Evolutionary conservation across 2,329 filamentous ascomycete species (phyloP).

Genomic region (Penicillium sp.): DNA sequence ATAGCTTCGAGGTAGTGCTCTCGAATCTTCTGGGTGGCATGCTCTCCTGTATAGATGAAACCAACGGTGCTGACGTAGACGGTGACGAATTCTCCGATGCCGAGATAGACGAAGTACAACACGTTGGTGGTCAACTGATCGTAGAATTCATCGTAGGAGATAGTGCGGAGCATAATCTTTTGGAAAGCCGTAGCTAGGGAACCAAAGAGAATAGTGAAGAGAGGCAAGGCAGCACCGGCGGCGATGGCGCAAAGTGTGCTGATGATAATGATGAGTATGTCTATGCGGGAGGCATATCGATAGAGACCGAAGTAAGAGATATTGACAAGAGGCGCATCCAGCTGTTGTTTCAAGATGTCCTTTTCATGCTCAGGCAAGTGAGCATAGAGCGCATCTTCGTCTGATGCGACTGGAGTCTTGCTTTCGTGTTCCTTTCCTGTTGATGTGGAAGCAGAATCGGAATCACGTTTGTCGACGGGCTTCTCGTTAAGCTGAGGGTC

Average conservation of each 20-base stretch:
- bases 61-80: constrained; percentile 79
- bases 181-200: constrained; percentile 71
- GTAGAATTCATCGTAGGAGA: constrained; percentile 57
- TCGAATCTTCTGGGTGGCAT: constrained; percentile 74
- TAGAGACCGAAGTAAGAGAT: constrained; percentile 65
- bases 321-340: constrained; percentile 62
- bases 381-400: constrained; percentile 53
- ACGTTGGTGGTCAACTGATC: constrained; percentile 61
- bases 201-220: constrained; percentile 79
- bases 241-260: constrained; percentile 64
- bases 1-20: constrained; percentile 81
- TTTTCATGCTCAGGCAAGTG: constrained; percentile 66
- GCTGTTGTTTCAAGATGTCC: constrained; percentile 65
- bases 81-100: constrained; percentile 73
- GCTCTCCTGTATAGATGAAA: constrained; percentile 84
- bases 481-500: constrained; percentile 14
- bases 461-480: constrained; percentile 4
- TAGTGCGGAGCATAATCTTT: constrained; percentile 53
- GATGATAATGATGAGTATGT: constrained; percentile 62
- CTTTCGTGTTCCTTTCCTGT: constrained; percentile 31
- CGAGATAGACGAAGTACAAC: constrained; percentile 82
- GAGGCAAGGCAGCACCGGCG: constrained; percentile 70
- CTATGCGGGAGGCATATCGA: constrained; percentile 66
- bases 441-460: constrained; percentile 24
- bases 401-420: constrained; percentile 32